phyloP scores from a whole-genome alignment of 2,329 filamentous ascomycete species.

The Nigrospora sphaerica region DNA sequence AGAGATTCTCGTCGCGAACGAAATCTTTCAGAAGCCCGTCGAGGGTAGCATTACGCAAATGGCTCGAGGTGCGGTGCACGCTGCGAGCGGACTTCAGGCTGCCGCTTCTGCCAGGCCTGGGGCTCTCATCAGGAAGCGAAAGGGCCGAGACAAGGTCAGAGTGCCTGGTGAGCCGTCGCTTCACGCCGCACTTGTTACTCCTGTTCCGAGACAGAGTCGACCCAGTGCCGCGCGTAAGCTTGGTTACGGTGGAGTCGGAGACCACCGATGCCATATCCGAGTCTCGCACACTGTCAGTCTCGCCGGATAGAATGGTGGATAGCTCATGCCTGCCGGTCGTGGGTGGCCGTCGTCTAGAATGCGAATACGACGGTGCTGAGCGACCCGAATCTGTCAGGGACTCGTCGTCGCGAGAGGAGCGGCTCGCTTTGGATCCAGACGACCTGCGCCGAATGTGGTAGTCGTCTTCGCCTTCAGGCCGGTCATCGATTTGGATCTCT shows the following conservation, averaged over 20 bases:
- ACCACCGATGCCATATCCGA: conserved; percentile 45
- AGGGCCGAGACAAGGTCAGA: conserved; percentile 91
- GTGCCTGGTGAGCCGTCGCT: conserved; percentile 79
- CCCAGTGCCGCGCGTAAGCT: conserved; percentile 36
- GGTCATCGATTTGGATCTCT: conserved; percentile 18
- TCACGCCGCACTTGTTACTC: conserved; percentile 49
- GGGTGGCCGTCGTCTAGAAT: conserved; percentile 32
- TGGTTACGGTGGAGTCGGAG: conserved; percentile 44
- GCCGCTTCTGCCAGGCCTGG: conserved; percentile 51
- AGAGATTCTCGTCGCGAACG: conserved; percentile 75
- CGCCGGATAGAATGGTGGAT: conserved; percentile 51
- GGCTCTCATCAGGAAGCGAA: conserved; percentile 58
- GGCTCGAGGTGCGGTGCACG: conserved; percentile 65
- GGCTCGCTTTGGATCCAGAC: conserved; percentile 22
- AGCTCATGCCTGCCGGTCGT: conserved; percentile 48
- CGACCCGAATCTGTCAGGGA: conserved; percentile 21
- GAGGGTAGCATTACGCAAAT: conserved; percentile 60
- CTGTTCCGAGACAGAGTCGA: conserved; percentile 34
- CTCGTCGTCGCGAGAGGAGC: conserved; percentile 22
- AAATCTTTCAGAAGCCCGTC: conserved; percentile 75
- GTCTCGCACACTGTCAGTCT: conserved; percentile 33
- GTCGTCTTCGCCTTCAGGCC: conserved; percentile 16
- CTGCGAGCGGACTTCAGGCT: conserved; percentile 73
- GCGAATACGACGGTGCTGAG: conserved; percentile 5
- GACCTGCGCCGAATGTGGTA: conserved; percentile 20